Conservation (phyloP, 139 green algal genomes). For the Mesotaenium endlicherianum region DNA sequence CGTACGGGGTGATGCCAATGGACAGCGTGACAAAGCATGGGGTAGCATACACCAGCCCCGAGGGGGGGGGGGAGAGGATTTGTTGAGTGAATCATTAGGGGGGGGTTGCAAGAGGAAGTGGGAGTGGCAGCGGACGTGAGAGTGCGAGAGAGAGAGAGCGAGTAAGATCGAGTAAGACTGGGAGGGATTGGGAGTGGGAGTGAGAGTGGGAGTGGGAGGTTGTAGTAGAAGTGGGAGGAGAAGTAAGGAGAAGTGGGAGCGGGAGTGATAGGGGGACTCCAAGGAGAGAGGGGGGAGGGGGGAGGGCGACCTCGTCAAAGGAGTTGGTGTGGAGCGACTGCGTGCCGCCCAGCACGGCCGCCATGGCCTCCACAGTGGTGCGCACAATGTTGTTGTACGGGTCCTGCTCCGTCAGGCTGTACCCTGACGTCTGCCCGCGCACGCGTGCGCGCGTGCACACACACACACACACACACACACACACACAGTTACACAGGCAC, state of each 20-base stretch:
- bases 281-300: neutral
- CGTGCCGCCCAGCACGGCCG: conserved; percentile 67
- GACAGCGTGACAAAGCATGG: no score
- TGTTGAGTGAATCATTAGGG: neutral
- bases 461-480: no score
- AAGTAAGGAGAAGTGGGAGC: neutral
- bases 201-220: conserved; percentile 2
- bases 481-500: no score
- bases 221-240: neutral
- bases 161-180: conserved; percentile 21
- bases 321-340: conserved; percentile 75
- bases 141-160: conserved; percentile 30
- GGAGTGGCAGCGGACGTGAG: conserved; percentile 5
- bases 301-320: conserved; percentile 61
- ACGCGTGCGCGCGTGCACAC: no score
- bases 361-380: conserved; percentile 59
- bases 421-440: conserved; percentile 29
- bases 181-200: conserved; percentile 7
- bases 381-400: conserved; percentile 51
- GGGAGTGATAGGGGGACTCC: neutral
- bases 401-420: conserved; percentile 49
- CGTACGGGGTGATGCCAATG: no score
- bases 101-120: neutral
- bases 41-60: no score
- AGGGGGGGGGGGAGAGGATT: no score